These are phyloP conservation scores for Xerocomus nothofagi DNA, from an alignment of 1,284 basidiomycete genomes.

Conservation along the genomic window DNA sequence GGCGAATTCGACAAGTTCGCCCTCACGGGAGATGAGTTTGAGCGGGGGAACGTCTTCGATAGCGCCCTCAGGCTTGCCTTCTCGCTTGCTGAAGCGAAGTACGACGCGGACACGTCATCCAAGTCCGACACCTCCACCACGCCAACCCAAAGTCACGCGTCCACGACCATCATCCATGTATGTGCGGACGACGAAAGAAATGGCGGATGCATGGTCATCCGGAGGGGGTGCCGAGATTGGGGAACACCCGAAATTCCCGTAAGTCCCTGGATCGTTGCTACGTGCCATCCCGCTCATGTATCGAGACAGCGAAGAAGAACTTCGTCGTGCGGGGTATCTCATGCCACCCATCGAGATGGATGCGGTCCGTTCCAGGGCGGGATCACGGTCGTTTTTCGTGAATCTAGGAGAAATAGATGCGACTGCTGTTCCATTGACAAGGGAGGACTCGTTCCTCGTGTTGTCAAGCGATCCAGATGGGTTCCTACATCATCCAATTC, in stretches of 20 bases:
- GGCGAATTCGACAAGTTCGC: constrained; percentile 12
- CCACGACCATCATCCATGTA: constrained; percentile 21
- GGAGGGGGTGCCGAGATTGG: not conserved
- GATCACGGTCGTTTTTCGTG: constrained; percentile 17
- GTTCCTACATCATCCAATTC: constrained; percentile 2
- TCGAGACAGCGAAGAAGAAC: constrained; percentile 6
- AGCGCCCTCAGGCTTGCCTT: constrained; percentile 7
- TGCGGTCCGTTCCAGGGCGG: not conserved
- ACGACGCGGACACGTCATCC: constrained; percentile 3
- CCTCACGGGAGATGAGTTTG: constrained; percentile 6
- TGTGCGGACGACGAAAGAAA: constrained; percentile 11
- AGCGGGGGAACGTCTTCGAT: constrained; percentile 1
- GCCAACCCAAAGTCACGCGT: not conserved
- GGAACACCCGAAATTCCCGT: constrained; percentile 11
- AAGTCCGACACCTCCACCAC: not conserved
- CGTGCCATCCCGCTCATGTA: not conserved
- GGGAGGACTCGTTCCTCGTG: constrained; percentile 20
- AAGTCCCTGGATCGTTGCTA: constrained; percentile 2
- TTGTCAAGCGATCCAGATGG: constrained; percentile 17
- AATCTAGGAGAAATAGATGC: constrained; percentile 17
- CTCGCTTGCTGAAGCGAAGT: constrained; percentile 6
- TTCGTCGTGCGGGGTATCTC: not conserved
- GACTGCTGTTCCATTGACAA: not conserved
- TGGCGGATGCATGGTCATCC: constrained; percentile 6
- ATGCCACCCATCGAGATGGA: constrained; percentile 15